Evolutionary conservation across 192 early-diverging fungal species (phyloP).

Genomic region (Backusella westeae): DNA sequence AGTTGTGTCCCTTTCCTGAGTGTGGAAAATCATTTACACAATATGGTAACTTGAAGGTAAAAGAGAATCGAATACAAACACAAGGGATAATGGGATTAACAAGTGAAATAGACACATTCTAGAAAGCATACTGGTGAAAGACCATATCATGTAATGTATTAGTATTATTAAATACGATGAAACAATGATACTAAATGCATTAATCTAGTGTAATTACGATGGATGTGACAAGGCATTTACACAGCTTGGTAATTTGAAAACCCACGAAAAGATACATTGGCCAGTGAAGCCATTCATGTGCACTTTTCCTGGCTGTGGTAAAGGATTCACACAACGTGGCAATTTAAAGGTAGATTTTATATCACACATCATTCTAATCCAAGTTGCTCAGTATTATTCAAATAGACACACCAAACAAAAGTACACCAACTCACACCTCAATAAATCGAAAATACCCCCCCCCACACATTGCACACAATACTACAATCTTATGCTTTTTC

Average conservation of each 20-base stretch:
- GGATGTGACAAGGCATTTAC: conserved; percentile 20
- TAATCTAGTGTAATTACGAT: background rate
- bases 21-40: conserved; percentile 13
- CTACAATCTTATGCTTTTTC: background rate
- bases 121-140: conserved; percentile 19
- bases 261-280: conserved; percentile 21
- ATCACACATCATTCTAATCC: too few species aligned
- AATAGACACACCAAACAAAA: conserved; percentile 19
- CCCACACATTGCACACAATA: background rate
- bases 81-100: background rate
- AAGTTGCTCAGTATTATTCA: background rate
- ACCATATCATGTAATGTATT: conserved; percentile 12
- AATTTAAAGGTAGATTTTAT: conserved; percentile 17
- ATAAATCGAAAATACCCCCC: background rate
- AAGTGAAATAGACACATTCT: conserved; percentile 11
- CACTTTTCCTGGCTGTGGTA: conserved; percentile 4
- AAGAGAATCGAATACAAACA: background rate
- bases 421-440: conserved; percentile 11
- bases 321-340: conserved; percentile 18
- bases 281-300: conserved; percentile 17
- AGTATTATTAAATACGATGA: background rate
- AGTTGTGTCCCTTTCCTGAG: background rate
- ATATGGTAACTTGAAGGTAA: conserved; percentile 18
- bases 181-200: background rate
- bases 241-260: conserved; percentile 21